phyloP scores from a whole-genome alignment of 805 yeast genomes.

The Lachancea dasiensis region DNA sequence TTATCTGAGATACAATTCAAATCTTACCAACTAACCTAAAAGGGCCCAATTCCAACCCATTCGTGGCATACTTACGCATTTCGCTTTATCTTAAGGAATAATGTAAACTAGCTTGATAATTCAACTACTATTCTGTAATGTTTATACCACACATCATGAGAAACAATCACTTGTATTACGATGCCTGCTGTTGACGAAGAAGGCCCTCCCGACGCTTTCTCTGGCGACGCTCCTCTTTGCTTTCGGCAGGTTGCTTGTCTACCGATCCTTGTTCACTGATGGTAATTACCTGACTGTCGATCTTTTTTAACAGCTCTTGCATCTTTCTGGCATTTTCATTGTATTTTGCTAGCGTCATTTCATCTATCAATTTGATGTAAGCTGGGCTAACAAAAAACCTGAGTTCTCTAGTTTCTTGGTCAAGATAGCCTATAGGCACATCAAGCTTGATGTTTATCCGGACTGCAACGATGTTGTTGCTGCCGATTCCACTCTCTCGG shows the following conservation, averaged over 20 bases:
- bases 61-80: slow-evolving; percentile 3
- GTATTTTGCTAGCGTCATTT: slow-evolving; percentile 56
- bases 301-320: slow-evolving; percentile 39
- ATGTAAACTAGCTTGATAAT: slow-evolving; percentile 6
- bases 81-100: not conserved
- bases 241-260: slow-evolving; percentile 30
- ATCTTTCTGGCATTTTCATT: slow-evolving; percentile 57
- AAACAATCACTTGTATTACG: not conserved
- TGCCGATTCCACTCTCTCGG: slow-evolving; percentile 81
- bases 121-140: not conserved
- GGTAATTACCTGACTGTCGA: slow-evolving; percentile 32
- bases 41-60: too few relatives aligned
- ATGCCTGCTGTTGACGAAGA: slow-evolving; percentile 18
- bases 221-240: slow-evolving; percentile 52
- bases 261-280: slow-evolving; percentile 2
- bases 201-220: slow-evolving; percentile 47
- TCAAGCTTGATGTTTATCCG: slow-evolving; percentile 64
- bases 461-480: slow-evolving; percentile 70
- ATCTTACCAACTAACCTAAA: too few relatives aligned
- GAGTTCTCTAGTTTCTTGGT: slow-evolving; percentile 29
- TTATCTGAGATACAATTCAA: slow-evolving; percentile 1
- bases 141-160: not conserved
- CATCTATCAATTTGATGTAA: slow-evolving; percentile 48
- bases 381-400: slow-evolving; percentile 43
- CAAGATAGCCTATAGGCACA: slow-evolving; percentile 62